phyloP scores from a whole-genome alignment of 2,329 filamentous ascomycete genomes.

The Talaromyces atroroseus region DNA sequence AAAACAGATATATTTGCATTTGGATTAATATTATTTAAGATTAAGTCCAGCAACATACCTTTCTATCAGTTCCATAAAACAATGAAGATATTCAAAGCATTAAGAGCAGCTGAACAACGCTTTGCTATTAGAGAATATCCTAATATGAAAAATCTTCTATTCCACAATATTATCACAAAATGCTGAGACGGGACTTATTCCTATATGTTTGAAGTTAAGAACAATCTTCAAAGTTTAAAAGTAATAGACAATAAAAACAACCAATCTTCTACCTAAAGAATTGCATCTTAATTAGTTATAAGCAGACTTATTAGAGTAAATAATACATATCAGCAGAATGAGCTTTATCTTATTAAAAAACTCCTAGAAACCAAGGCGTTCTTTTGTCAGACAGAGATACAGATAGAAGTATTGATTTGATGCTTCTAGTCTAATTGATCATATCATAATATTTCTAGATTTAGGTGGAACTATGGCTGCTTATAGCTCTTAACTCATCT shows the following conservation, averaged over 20 bases:
- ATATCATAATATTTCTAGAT: too few relatives aligned
- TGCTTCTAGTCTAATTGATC: too few relatives aligned
- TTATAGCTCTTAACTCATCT: too few relatives aligned
- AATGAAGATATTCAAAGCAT: not conserved
- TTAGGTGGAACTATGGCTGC: too few relatives aligned
- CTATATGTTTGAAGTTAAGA: not conserved
- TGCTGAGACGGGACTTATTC: not conserved
- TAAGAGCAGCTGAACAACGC: not conserved
- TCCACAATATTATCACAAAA: not conserved
- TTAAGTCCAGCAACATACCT: slow-evolving; percentile 13
- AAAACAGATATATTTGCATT: slow-evolving; percentile 19
- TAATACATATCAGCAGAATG: too few relatives aligned
- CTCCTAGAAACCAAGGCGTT: too few relatives aligned
- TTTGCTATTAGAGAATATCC: not conserved
- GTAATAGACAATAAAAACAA: not conserved
- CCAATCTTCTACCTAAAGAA: not conserved
- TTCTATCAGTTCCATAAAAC: slow-evolving; percentile 1
- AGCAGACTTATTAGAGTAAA: too few relatives aligned
- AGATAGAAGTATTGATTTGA: too few relatives aligned
- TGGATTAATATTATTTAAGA: slow-evolving; percentile 17
- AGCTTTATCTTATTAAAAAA: too few relatives aligned
- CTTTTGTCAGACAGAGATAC: too few relatives aligned
- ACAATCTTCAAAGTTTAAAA: not conserved
- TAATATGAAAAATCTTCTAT: not conserved
- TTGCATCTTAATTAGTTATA: not conserved